Evolutionary conservation across 331 rosid species (phyloP).

Genomic region (Rhamnella rubrinervis): DNA sequence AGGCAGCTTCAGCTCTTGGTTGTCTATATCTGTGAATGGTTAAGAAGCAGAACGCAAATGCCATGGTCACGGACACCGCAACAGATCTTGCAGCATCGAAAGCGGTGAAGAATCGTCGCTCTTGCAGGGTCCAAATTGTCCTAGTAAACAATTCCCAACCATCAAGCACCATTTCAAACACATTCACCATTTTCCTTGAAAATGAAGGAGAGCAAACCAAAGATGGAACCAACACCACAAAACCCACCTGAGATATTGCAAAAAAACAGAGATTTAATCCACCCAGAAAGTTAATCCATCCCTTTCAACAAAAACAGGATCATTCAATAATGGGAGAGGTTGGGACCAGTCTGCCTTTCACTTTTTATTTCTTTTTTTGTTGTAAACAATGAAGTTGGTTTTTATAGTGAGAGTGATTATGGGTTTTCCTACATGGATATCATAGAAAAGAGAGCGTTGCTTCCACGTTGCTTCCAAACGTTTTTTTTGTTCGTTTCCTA

Average conservation of each 20-base stretch:
- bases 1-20: slow-evolving; percentile 11
- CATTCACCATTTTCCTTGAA: slow-evolving; percentile 37
- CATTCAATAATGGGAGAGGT: background rate
- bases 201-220: background rate
- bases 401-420: no score
- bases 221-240: background rate
- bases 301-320: background rate
- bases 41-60: slow-evolving; percentile 47
- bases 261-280: background rate
- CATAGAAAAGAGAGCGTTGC: slow-evolving; percentile 26
- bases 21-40: slow-evolving; percentile 29
- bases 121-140: slow-evolving; percentile 64
- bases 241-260: no score
- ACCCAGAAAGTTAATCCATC: background rate
- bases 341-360: background rate
- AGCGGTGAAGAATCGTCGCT: slow-evolving; percentile 47
- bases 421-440: slow-evolving; percentile 11
- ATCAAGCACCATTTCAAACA: slow-evolving; percentile 37
- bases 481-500: no score
- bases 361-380: no score
- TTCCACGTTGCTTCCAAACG: slow-evolving; percentile 40
- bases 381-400: no score
- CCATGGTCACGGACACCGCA: slow-evolving; percentile 35
- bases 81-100: slow-evolving; percentile 48
- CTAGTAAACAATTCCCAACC: slow-evolving; percentile 38